These are phyloP conservation scores for Hypoxylon sp. DNA, from an alignment of 2,329 filamentous ascomycete species.

Conservation along the genomic window DNA sequence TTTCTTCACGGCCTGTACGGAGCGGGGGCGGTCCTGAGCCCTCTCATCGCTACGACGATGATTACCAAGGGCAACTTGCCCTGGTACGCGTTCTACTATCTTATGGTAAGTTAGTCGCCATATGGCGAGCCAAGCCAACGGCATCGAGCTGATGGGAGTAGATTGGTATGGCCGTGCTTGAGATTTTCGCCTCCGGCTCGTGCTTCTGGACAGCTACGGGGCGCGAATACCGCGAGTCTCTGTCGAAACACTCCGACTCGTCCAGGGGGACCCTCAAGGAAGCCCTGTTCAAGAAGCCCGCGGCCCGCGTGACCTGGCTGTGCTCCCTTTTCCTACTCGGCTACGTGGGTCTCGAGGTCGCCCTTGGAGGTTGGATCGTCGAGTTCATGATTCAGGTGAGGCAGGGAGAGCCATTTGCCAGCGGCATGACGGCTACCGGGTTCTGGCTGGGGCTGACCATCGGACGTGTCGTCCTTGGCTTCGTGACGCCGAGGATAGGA, in stretches of 20 bases:
- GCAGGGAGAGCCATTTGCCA: constrained; percentile 70
- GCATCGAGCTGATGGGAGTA: constrained; percentile 24
- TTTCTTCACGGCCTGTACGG: constrained; percentile 75
- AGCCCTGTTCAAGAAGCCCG: constrained; percentile 53
- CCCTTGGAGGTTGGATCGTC: constrained; percentile 83
- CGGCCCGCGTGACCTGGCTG: constrained; percentile 70
- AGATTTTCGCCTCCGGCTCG: constrained; percentile 56
- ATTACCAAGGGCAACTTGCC: constrained; percentile 66
- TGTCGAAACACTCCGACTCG: constrained; percentile 39
- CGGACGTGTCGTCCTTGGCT: constrained; percentile 74
- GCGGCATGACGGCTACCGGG: constrained; percentile 78
- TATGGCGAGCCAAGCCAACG: not conserved
- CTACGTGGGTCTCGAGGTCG: constrained; percentile 80
- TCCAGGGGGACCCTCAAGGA: constrained; percentile 46
- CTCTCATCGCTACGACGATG: constrained; percentile 74
- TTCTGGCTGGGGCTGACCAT: constrained; percentile 84
- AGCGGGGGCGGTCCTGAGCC: constrained; percentile 71
- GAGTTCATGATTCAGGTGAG: constrained; percentile 83
- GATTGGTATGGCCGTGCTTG: constrained; percentile 63
- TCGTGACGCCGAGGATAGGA: constrained; percentile 74
- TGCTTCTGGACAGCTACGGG: constrained; percentile 69
- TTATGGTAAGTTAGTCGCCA: constrained; percentile 64
- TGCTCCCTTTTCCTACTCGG: constrained; percentile 75
- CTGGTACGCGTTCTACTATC: constrained; percentile 79
- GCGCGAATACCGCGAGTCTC: constrained; percentile 57